These are phyloP conservation scores for Hamamelis virginiana DNA, from an alignment of 164 flowering plant genomes.

Conservation along the genomic window DNA sequence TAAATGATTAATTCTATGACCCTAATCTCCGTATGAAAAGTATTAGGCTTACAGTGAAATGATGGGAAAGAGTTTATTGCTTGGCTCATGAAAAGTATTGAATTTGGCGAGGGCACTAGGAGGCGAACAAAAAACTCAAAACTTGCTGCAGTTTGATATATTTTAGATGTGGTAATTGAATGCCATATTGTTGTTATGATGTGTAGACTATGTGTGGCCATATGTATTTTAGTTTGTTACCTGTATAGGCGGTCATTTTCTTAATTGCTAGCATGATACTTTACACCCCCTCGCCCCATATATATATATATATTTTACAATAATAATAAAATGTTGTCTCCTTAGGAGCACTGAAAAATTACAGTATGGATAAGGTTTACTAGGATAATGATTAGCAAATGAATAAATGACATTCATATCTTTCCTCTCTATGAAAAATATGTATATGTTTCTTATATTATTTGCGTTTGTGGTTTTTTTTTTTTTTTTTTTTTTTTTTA, in stretches of 20 bases:
- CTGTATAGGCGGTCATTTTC: neutral
- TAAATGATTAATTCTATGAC: neutral
- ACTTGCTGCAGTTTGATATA: neutral
- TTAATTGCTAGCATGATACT: neutral
- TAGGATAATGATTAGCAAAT: neutral
- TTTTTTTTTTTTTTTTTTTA: neutral
- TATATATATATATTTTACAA: too few relatives aligned
- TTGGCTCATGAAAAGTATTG: neutral
- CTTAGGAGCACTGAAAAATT: neutral
- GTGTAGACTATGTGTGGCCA: too few relatives aligned
- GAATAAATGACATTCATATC: neutral
- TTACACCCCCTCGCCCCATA: neutral
- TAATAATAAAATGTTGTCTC: too few relatives aligned
- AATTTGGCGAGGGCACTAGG: neutral
- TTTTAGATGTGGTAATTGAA: neutral
- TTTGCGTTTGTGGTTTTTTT: too few relatives aligned
- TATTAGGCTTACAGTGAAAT: neutral
- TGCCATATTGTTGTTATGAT: neutral
- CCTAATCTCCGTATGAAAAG: neutral
- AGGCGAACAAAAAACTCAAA: neutral
- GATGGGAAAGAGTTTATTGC: neutral
- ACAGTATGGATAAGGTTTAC: neutral
- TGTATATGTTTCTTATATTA: too few relatives aligned
- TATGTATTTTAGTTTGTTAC: too few relatives aligned
- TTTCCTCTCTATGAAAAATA: conserved; percentile 1